A percentile compares a stretch with the other conserved stretches of the same genome.
phyloP scores from a whole-genome alignment of 441 rosid genomes.

The Erodium texanum region DNA sequence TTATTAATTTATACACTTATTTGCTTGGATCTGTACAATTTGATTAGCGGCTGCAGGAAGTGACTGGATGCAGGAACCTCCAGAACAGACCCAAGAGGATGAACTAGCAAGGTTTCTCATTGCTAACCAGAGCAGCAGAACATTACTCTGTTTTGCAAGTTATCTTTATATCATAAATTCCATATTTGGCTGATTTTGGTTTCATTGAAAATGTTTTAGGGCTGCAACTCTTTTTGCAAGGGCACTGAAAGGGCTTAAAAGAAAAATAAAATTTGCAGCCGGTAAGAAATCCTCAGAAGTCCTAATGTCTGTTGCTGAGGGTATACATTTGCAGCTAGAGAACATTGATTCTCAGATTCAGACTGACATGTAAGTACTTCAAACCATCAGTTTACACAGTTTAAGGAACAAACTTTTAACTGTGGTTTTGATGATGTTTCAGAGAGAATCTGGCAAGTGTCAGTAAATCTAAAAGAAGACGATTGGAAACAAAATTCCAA shows the following conservation, averaged over 20 bases:
- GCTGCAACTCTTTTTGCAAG: constrained; percentile 44
- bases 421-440: constrained; percentile 23
- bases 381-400: constrained; percentile 18
- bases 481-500: constrained; percentile 59
- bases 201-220: constrained; percentile 44
- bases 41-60: constrained; percentile 34
- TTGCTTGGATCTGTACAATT: constrained; percentile 14
- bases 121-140: constrained; percentile 5
- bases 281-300: constrained; percentile 64
- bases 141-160: background rate
- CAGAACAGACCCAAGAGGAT: constrained; percentile 46
- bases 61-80: constrained; percentile 34
- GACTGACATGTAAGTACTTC: constrained; percentile 52
- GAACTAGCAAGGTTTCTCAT: constrained; percentile 51
- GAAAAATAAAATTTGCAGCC: constrained; percentile 54
- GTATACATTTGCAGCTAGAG: constrained; percentile 48
- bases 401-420: constrained; percentile 16
- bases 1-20: background rate
- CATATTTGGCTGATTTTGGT: constrained; percentile 18
- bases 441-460: constrained; percentile 53
- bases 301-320: constrained; percentile 60
- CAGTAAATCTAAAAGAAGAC: constrained; percentile 65
- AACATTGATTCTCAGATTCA: constrained; percentile 57
- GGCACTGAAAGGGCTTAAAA: constrained; percentile 57
- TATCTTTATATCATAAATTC: constrained; percentile 17